Evolutionary conservation across 2,329 filamentous ascomycete species (phyloP).

Genomic region (Fusarium verrucosum): DNA sequence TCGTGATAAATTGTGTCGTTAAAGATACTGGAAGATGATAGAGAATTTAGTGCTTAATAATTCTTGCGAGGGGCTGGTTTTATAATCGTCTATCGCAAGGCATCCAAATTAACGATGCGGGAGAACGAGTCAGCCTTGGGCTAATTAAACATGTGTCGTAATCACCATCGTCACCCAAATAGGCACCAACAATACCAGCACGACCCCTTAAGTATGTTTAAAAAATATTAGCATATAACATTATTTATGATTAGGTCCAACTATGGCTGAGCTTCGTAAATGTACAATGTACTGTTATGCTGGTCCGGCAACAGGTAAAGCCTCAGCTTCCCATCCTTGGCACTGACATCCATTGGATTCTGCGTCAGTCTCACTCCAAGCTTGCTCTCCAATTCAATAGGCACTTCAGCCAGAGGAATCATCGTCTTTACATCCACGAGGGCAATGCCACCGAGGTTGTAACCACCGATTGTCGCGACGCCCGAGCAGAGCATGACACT

Average conservation of each 20-base stretch:
- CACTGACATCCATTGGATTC: slow-evolving; percentile 59
- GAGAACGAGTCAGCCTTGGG: slow-evolving; percentile 23
- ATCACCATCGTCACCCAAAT: slow-evolving; percentile 4
- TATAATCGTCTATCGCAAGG: slow-evolving; percentile 15
- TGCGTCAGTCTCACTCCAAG: slow-evolving; percentile 55
- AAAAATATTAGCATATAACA: background rate
- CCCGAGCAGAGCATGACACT: slow-evolving; percentile 60
- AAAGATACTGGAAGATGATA: background rate
- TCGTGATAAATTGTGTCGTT: background rate
- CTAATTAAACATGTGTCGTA: slow-evolving; percentile 19
- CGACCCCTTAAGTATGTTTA: background rate
- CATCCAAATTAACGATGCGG: slow-evolving; percentile 20
- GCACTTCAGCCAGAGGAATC: slow-evolving; percentile 57
- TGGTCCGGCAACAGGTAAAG: slow-evolving; percentile 60
- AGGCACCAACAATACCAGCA: slow-evolving; percentile 25
- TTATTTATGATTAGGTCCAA: background rate
- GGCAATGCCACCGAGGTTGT: slow-evolving; percentile 56
- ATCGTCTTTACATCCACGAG: slow-evolving; percentile 58
- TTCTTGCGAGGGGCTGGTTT: background rate
- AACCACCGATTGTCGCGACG: slow-evolving; percentile 50
- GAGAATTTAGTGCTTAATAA: background rate
- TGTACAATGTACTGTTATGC: slow-evolving; percentile 56
- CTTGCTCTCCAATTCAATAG: slow-evolving; percentile 53
- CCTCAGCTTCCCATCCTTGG: slow-evolving; percentile 56
- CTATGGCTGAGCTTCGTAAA: slow-evolving; percentile 54